Conservation (phyloP, 2,329 filamentous ascomycete genomes). For the Penicillium sp. region DNA sequence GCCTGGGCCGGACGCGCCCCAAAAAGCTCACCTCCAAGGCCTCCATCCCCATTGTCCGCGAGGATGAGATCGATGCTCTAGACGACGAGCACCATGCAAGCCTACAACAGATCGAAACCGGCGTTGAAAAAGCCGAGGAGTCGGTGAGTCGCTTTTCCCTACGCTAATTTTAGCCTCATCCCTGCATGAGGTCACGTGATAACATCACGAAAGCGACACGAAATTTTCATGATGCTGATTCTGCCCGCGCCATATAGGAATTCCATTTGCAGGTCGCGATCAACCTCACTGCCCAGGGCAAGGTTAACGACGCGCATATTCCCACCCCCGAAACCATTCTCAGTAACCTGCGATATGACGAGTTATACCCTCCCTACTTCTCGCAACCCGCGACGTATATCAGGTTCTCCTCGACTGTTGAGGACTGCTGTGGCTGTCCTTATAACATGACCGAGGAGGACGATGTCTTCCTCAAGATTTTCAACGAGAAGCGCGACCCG, state of each 20-base stretch:
- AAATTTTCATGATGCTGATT: constrained; percentile 34
- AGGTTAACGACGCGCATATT: constrained; percentile 63
- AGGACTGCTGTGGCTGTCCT: constrained; percentile 83
- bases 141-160: constrained; percentile 68
- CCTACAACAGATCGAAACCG: constrained; percentile 83
- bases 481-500: constrained; percentile 73
- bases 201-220: constrained; percentile 29
- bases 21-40: constrained; percentile 88
- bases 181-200: constrained; percentile 41
- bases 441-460: constrained; percentile 97
- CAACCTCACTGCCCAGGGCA: constrained; percentile 60
- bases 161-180: constrained; percentile 32
- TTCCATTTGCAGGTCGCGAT: constrained; percentile 90
- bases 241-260: constrained; percentile 60
- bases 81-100: constrained; percentile 82
- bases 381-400: constrained; percentile 89
- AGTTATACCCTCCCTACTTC: constrained; percentile 77
- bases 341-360: constrained; percentile 76
- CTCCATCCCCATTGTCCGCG: constrained; percentile 79
- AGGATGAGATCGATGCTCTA: constrained; percentile 85
- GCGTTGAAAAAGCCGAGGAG: constrained; percentile 96
- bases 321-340: constrained; percentile 64
- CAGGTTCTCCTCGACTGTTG: constrained; percentile 95
- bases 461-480: constrained; percentile 75
- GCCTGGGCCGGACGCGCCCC: constrained; percentile 49